These are phyloP conservation scores for Mychonastes homosphaera DNA, from an alignment of 139 green algal species.

Conservation along the genomic window DNA sequence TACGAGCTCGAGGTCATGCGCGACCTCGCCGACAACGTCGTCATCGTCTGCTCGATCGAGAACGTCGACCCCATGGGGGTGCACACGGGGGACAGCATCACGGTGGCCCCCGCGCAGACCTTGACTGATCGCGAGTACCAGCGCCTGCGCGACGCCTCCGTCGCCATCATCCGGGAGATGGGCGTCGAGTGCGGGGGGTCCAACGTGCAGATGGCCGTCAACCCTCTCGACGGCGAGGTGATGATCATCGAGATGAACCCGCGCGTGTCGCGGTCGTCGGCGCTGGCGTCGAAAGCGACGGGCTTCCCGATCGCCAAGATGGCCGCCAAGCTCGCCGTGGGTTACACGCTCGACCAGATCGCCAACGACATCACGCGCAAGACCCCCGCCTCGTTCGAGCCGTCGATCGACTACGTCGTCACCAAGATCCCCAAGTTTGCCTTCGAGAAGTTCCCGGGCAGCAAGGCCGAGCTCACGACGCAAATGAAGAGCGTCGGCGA, in stretches of 20 bases:
- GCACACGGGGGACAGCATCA: constrained; percentile 85
- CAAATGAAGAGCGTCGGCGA: constrained; percentile 94
- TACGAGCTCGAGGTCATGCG: constrained; percentile 95
- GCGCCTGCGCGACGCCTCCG: constrained; percentile 61
- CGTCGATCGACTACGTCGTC: constrained; percentile 99
- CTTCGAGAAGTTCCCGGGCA: constrained; percentile 98
- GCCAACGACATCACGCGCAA: constrained; percentile 98
- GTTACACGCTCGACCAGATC: constrained; percentile 95
- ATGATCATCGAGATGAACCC: constrained; percentile 99
- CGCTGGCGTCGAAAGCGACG: constrained; percentile 90
- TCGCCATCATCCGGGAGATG: constrained; percentile 86
- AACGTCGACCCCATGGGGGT: constrained; percentile 99
- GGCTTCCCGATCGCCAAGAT: constrained; percentile 99
- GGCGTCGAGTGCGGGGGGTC: constrained; percentile 96
- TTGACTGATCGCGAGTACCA: constrained; percentile 96
- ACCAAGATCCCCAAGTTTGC: constrained; percentile 89
- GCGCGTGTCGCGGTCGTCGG: constrained; percentile 90
- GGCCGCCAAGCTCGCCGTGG: constrained; percentile 92
- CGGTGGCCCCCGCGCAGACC: constrained; percentile 68
- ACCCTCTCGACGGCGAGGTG: constrained; percentile 79
- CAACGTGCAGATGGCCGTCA: constrained; percentile 97
- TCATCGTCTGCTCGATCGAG: constrained; percentile 99
- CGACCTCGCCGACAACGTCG: constrained; percentile 95
- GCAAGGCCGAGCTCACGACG: constrained; percentile 78
- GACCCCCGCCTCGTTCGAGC: constrained; percentile 97